Percentiles rank a stretch among this genome's conserved stretches.
Conservation (phyloP, 176 grass and related monocot genomes). For the Musa acuminata region DNA sequence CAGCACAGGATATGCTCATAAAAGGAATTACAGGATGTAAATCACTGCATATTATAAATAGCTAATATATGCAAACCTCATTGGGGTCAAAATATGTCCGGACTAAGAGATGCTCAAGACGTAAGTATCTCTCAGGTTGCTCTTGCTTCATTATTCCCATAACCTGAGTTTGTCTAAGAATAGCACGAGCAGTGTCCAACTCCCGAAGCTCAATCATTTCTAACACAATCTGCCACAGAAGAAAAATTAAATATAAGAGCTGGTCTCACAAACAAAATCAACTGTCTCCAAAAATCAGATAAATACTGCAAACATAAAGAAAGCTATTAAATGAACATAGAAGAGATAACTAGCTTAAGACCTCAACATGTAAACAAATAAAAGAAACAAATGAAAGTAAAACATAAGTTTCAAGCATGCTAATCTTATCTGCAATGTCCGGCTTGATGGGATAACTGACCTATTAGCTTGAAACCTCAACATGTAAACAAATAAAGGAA, state of each 20-base stretch:
- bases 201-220: constrained; percentile 97
- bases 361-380: background rate
- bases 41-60: background rate
- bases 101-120: constrained; percentile 89
- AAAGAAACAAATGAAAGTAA: background rate
- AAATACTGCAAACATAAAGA: background rate
- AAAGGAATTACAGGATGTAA: background rate
- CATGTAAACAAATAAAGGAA: background rate
- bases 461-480: background rate
- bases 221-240: constrained; percentile 60
- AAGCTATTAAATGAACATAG: background rate
- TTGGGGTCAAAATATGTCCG: constrained; percentile 86
- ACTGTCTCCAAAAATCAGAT: background rate
- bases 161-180: constrained; percentile 90
- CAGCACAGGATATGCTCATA: background rate
- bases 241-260: background rate
- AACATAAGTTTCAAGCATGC: too few relatives aligned
- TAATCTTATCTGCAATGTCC: too few relatives aligned
- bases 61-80: constrained; percentile 36
- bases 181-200: constrained; percentile 77
- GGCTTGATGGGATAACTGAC: too few relatives aligned
- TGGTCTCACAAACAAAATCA: background rate
- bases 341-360: background rate
- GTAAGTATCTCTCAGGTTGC: constrained; percentile 87
- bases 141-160: constrained; percentile 99